Conservation (phyloP, 2,329 filamentous ascomycete species). For the Rasamsonia emersonii region DNA sequence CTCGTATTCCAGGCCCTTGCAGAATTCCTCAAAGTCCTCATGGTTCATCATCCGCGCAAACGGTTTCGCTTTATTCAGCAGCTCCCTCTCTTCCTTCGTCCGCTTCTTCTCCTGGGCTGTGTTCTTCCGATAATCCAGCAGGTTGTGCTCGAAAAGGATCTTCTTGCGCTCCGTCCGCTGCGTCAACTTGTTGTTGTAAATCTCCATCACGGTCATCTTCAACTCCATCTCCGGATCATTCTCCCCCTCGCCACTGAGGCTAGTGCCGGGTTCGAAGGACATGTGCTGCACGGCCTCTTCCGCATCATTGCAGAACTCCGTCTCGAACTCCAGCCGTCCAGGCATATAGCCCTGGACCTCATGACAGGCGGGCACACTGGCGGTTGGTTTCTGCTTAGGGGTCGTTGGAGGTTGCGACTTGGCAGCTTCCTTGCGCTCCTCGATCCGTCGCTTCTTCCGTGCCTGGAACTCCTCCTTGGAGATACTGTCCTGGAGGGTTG, state of each 20-base stretch:
- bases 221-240: conserved; percentile 94
- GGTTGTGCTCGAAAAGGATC: conserved; percentile 88
- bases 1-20: conserved; percentile 79
- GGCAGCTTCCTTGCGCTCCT: conserved; percentile 77
- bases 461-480: conserved; percentile 89
- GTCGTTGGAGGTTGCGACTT: conserved; percentile 76
- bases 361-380: conserved; percentile 90
- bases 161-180: conserved; percentile 90
- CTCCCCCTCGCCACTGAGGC: conserved; percentile 78
- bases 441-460: conserved; percentile 85
- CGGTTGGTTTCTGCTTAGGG: conserved; percentile 91
- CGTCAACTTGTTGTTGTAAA: conserved; percentile 88
- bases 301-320: conserved; percentile 93
- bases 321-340: conserved; percentile 92
- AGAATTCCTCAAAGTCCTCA: conserved; percentile 78
- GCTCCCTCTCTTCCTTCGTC: conserved; percentile 86
- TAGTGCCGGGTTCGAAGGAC: conserved; percentile 95
- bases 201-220: conserved; percentile 96
- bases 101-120: conserved; percentile 84
- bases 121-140: conserved; percentile 91
- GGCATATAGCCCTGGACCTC: conserved; percentile 99
- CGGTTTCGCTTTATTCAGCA: conserved; percentile 88
- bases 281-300: conserved; percentile 97
- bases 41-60: conserved; percentile 96
- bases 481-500: conserved; percentile 66